Evolutionary conservation across 1,284 basidiomycete species (phyloP), one percentile per base, ranked within the genome.

Genomic region (Fomitopsis palustris): DNA sequence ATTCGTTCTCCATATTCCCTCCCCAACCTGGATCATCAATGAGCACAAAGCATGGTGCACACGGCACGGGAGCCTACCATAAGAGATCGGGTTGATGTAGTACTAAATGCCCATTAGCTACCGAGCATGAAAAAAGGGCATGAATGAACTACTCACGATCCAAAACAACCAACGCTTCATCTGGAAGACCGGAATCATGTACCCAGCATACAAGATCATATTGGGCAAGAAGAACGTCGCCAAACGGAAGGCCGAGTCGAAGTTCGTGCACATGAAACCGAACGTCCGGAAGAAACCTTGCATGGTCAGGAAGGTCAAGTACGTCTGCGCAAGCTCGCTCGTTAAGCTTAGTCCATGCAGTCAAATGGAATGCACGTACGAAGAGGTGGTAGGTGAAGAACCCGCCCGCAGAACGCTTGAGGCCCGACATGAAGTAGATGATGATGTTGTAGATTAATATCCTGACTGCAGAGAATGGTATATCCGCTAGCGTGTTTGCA

Each of bases 81-180:
- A 96, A 16, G 85, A 76, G 43, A 92, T 70, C 0, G 92, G 92
- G 67, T 92, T 90, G 63, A 92, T 74, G 72, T 92, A 90, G 67
- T 83, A 88, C 85, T 87, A 41, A 27, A n/a, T 42, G 42, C 35
- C 43, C 54, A 21, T 35, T 6, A 45, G 27, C 53, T 21, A 54
- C 16, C 14, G 35, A 14, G 17, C 38, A 39, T 9, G 12, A 7
- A 27, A n/a, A 27, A 16, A 45, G 31, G 7, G 37, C n/a, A 17
- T 6, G 37, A 43, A 21, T 21, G n/a, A 51, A 9, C 2, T 3
- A 78, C 81, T 68, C 65, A 86, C 86, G 47, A 93, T 85, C 92
- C 93, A 95, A 78, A 91, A 93, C 17, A 95, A 72, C 93, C 93
- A 96, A 55, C 90, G 77, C 71, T 93, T 90, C 92, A 96, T 94